A percentile compares a stretch with the other conserved stretches of the same genome.
phyloP scores from a whole-genome alignment of 164 flowering plant genomes.

The Stephania cephalantha region DNA sequence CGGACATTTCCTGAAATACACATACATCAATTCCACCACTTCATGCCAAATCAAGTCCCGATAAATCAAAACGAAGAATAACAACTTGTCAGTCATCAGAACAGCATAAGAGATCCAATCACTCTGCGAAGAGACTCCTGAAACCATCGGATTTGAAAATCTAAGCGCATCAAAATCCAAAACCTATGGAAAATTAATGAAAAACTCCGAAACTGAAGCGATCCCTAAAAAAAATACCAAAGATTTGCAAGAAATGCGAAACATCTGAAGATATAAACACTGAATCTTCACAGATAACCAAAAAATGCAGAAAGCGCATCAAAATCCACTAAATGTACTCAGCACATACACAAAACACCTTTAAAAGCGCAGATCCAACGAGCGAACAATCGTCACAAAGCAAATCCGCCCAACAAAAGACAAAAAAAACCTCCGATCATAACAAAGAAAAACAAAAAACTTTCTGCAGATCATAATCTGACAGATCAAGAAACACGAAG shows the following conservation, averaged over 20 bases:
- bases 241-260: neutral
- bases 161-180: neutral
- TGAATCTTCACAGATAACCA: neutral
- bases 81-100: neutral
- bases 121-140: neutral
- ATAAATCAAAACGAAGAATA: neutral
- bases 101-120: neutral
- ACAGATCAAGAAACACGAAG: neutral
- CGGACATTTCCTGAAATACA: slow-evolving; percentile 58
- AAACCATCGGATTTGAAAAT: neutral
- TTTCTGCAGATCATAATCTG: neutral
- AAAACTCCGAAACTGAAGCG: neutral
- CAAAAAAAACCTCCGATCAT: neutral
- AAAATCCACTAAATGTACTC: neutral
- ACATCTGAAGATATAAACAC: neutral
- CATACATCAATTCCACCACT: neutral
- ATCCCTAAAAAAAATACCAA: neutral
- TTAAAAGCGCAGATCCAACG: too few relatives aligned
- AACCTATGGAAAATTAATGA: neutral
- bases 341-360: too few relatives aligned
- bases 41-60: neutral
- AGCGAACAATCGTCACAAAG: neutral
- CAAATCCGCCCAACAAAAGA: neutral
- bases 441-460: neutral
- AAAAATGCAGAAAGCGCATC: neutral